These are phyloP conservation scores for Pterocarpus santalinus DNA, from an alignment of 306 rosid species.

Conservation along the genomic window DNA sequence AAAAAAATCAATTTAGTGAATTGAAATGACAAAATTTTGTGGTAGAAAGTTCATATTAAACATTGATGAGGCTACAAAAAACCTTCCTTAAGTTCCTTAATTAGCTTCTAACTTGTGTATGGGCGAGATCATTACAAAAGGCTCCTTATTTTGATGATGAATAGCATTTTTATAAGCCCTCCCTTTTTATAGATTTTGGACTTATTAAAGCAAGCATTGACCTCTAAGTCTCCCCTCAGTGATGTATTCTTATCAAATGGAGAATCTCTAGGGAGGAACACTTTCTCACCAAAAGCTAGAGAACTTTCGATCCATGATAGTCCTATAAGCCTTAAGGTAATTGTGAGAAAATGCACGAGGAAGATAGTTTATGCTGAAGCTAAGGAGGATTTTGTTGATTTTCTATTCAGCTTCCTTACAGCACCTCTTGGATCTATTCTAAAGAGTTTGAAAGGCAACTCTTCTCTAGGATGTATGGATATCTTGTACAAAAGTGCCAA, in stretches of 20 bases:
- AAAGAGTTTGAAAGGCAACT: background rate
- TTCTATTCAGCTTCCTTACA: constrained; percentile 34
- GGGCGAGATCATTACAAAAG: too few species aligned
- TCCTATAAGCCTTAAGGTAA: background rate
- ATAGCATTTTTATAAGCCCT: background rate
- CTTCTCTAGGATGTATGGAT: constrained; percentile 30
- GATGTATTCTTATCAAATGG: background rate
- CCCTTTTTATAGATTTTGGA: constrained; percentile 24
- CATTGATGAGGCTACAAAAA: background rate
- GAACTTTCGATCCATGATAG: background rate
- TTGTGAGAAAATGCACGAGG: constrained; percentile 34
- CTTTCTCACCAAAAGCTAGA: constrained; percentile 35
- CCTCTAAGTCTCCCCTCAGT: too few species aligned
- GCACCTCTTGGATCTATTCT: constrained; percentile 37
- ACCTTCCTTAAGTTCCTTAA: background rate
- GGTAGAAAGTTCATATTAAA: background rate
- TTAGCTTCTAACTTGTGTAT: background rate
- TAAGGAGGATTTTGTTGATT: background rate
- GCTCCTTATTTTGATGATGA: background rate
- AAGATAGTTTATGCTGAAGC: background rate
- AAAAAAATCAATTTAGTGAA: background rate
- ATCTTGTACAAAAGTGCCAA: constrained; percentile 47
- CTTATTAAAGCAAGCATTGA: background rate
- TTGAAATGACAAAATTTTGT: background rate
- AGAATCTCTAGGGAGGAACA: background rate